A percentile compares a stretch with the other conserved stretches of the same genome.
These are phyloP conservation scores for Boletus pseudopeckii DNA, from an alignment of 768 basidiomycete species.

Conservation along the genomic window DNA sequence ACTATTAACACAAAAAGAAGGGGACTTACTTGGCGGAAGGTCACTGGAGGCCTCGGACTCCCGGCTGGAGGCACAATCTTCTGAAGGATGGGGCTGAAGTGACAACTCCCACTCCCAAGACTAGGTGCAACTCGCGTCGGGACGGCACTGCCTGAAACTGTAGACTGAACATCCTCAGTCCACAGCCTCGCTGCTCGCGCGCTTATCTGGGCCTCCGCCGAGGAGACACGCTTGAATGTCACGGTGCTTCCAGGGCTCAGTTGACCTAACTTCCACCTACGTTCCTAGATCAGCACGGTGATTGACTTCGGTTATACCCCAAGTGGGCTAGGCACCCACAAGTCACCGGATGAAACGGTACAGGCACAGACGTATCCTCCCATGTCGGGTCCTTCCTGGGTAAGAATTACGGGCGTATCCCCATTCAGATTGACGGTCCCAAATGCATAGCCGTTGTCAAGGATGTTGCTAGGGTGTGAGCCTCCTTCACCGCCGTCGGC, in stretches of 20 bases:
- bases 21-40: slow-evolving; percentile 51
- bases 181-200: slow-evolving; percentile 27
- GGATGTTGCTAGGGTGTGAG: slow-evolving; percentile 64
- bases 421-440: slow-evolving; percentile 63
- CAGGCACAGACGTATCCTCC: slow-evolving; percentile 60
- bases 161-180: slow-evolving; percentile 25
- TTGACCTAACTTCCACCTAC: slow-evolving; percentile 69
- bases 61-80: not conserved
- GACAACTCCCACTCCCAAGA: not conserved
- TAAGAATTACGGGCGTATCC: slow-evolving; percentile 66
- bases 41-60: slow-evolving; percentile 32
- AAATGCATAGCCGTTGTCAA: slow-evolving; percentile 56
- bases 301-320: not conserved
- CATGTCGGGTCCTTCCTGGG: slow-evolving; percentile 60
- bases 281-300: not conserved
- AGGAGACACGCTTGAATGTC: slow-evolving; percentile 48
- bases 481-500: slow-evolving; percentile 62
- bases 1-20: not conserved
- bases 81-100: slow-evolving; percentile 12
- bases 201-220: slow-evolving; percentile 36
- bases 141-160: not conserved
- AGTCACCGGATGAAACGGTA: slow-evolving; percentile 48
- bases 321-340: slow-evolving; percentile 34
- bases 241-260: slow-evolving; percentile 54
- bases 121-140: not conserved